Percentiles rank a stretch among this genome's conserved stretches.
phyloP scores from a whole-genome alignment of 1,284 basidiomycete species.

The Ganoderma meredithae region DNA sequence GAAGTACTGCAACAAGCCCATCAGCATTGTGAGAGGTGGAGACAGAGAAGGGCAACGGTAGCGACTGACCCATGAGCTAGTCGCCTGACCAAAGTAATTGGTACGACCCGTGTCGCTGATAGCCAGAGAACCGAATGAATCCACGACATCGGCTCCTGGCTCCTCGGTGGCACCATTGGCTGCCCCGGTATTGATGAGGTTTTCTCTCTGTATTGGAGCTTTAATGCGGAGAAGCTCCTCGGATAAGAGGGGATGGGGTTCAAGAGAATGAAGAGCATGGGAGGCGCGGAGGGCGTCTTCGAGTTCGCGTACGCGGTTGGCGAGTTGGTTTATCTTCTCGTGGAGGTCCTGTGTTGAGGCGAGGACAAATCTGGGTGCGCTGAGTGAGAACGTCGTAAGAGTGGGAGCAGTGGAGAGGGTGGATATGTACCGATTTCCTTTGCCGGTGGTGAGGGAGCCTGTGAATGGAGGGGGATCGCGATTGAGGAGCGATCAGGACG shows the following conservation, averaged over 20 bases:
- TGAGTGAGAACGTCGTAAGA: slow-evolving; percentile 29
- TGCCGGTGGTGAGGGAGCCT: slow-evolving; percentile 81
- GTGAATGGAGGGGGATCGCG: background rate
- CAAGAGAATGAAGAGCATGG: slow-evolving; percentile 65
- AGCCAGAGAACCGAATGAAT: slow-evolving; percentile 78
- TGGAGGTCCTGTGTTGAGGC: slow-evolving; percentile 84
- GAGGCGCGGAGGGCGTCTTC: slow-evolving; percentile 73
- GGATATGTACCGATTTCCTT: slow-evolving; percentile 72
- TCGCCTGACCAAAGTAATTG: slow-evolving; percentile 77
- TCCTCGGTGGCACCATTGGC: slow-evolving; percentile 50
- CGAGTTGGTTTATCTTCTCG: slow-evolving; percentile 80
- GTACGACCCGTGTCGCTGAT: slow-evolving; percentile 73
- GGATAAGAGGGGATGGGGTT: slow-evolving; percentile 68
- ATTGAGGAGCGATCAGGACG: slow-evolving; percentile 12
- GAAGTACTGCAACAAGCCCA: slow-evolving; percentile 61
- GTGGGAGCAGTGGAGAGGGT: background rate
- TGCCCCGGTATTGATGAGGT: slow-evolving; percentile 34
- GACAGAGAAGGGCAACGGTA: slow-evolving; percentile 9
- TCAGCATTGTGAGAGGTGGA: slow-evolving; percentile 9
- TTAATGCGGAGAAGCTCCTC: slow-evolving; percentile 78
- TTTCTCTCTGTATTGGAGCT: slow-evolving; percentile 73
- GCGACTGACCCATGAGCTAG: slow-evolving; percentile 75
- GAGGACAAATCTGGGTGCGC: slow-evolving; percentile 69
- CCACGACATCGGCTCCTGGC: slow-evolving; percentile 70
- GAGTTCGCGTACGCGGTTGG: slow-evolving; percentile 77